Evolutionary conservation across 1,284 basidiomycete genomes (phyloP), one percentile per base, ranked within the genome.

Genomic region (Puccinia horiana): DNA sequence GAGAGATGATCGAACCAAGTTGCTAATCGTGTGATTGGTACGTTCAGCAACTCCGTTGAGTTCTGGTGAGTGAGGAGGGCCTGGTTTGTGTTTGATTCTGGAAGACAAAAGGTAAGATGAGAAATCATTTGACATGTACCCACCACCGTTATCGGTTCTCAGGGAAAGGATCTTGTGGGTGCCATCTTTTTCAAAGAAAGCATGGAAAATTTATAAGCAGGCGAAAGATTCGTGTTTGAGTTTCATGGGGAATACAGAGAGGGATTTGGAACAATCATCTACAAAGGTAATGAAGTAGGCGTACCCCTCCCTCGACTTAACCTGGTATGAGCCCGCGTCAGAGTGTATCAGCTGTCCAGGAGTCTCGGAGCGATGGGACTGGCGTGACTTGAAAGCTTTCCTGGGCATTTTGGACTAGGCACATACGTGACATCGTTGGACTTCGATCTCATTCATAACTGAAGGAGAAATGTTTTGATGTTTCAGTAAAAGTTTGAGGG

Each of bases 171-270:
- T 70, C 12, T 78, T 84, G 18, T 16, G 9, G 0, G 84, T 84
- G 12, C 84, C 83, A 26, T 83, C 75, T 32, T 83, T 84, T 74
- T 87, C 85, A 9, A 84, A 83, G 76, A 82, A 80, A 0, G 86
- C 84, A 52, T 87, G 85, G 83, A 85, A 88, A 1, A 81, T 54
- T 74, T 85, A n/a, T n/a, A n/a, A n/a, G n/a, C n/a, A n/a, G n/a
- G n/a, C 84, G 81, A 89, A 87, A 8, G 86, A 82, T 0, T 1
- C 5, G 35, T n/a, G n/a, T n/a, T n/a, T n/a, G n/a, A n/a, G n/a
- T n/a, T n/a, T n/a, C n/a, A n/a, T n/a, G n/a, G n/a, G 26, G 40
- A 9, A 70, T 0, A 70, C 67, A 0, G 67, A 8, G 20, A 70
- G n/a, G 32, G n/a, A 42, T 37, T 70, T 70, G 23, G 67, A 70